Conservation (phyloP, 78 protist species). For the Pigoraptor vietnamica region DNA sequence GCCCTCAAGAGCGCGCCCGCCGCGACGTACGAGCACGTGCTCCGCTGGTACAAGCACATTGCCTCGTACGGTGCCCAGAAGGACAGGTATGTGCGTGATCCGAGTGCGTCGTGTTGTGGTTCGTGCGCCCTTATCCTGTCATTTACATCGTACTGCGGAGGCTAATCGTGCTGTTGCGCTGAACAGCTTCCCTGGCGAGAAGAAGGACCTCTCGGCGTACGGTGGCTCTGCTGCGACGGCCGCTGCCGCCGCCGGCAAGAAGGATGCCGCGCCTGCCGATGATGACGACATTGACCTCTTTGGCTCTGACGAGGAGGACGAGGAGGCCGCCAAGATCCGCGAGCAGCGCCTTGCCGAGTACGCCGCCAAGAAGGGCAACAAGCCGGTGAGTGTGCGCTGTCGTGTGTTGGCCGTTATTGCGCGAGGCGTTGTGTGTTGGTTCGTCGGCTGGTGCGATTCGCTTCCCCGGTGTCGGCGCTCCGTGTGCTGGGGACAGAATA, state of each 20-base stretch:
- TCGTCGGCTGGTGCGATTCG: too few relatives aligned
- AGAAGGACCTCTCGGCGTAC: not conserved
- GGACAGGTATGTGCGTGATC: too few relatives aligned
- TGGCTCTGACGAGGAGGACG: constrained; percentile 62
- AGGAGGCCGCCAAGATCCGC: constrained; percentile 50
- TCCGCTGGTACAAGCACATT: constrained; percentile 71
- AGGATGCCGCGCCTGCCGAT: constrained; percentile 38
- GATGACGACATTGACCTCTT: constrained; percentile 72
- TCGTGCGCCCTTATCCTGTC: too few relatives aligned
- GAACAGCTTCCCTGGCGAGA: not conserved
- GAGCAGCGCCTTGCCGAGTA: constrained; percentile 36
- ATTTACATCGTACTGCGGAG: too few relatives aligned
- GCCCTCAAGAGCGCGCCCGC: constrained; percentile 41
- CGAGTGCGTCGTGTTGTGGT: too few relatives aligned
- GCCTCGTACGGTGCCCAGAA: constrained; percentile 24
- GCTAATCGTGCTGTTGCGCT: too few relatives aligned
- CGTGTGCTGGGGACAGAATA: not conserved
- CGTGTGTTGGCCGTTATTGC: too few relatives aligned
- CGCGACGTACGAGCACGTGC: constrained; percentile 51
- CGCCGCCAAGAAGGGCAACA: constrained; percentile 42
- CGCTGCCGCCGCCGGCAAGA: constrained; percentile 12
- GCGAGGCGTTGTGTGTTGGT: too few relatives aligned
- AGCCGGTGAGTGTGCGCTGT: constrained; percentile 1
- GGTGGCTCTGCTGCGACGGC: not conserved
- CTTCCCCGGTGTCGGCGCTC: too few relatives aligned